phyloP scores from a whole-genome alignment of 108 stramenopile genomes.

The Pseudonitzschia delicatissima region DNA sequence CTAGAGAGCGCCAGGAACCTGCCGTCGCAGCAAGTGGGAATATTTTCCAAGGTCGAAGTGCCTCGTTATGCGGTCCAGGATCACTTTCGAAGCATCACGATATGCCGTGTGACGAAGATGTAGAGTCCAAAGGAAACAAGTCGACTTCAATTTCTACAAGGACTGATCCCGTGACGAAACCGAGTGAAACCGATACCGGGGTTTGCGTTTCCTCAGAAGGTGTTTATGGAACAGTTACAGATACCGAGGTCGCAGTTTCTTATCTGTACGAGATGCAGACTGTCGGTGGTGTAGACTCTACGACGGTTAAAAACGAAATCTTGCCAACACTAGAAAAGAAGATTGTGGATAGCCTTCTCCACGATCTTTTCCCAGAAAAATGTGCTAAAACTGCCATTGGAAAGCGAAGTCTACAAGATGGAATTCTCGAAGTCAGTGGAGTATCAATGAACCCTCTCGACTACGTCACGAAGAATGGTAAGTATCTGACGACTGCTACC shows the following conservation, averaged over 20 bases:
- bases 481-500: constrained; percentile 5
- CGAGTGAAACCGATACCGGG: too few relatives aligned
- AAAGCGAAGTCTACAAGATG: constrained; percentile 9
- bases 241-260: constrained; percentile 7
- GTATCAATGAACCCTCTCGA: constrained; percentile 29
- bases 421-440: constrained; percentile 23
- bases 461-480: constrained; percentile 23
- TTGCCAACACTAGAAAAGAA: constrained; percentile 23
- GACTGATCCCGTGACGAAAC: too few relatives aligned
- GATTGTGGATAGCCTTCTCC: constrained; percentile 29
- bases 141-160: too few relatives aligned
- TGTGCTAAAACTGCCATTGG: constrained; percentile 5
- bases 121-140: too few relatives aligned
- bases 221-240: constrained; percentile 28
- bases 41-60: neutral
- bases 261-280: constrained; percentile 30
- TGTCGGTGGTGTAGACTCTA: neutral
- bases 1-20: neutral
- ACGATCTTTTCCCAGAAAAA: constrained; percentile 18
- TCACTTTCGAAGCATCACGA: neutral
- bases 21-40: neutral
- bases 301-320: constrained; percentile 9
- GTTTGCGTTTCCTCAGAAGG: constrained; percentile 14
- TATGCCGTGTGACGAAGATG: neutral
- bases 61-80: neutral